A percentile compares a stretch with the other conserved stretches of the same genome.
phyloP scores from a whole-genome alignment of 2,329 filamentous ascomycete genomes.

The Penicillium nordicum region DNA sequence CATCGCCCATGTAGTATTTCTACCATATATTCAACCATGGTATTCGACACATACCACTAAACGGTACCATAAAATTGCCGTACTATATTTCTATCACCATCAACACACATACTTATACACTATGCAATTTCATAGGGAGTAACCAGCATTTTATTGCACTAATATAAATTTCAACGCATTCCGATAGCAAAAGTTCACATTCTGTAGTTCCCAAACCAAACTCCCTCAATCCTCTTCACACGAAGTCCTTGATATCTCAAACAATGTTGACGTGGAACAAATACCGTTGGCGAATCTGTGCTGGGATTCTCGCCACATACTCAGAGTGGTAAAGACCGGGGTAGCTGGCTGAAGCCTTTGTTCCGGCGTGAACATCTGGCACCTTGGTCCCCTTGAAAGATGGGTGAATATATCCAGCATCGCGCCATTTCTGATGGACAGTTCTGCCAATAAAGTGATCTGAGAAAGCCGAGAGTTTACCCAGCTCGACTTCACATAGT shows the following conservation, averaged over 20 bases:
- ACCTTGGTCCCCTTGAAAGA: conserved; percentile 6
- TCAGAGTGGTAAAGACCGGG: conserved; percentile 27
- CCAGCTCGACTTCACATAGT: conserved; percentile 19
- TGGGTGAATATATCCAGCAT: conserved; percentile 11
- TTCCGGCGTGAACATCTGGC: conserved; percentile 6
- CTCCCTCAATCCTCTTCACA: neutral
- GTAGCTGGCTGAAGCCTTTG: fast-evolving
- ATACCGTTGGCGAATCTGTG: conserved; percentile 41
- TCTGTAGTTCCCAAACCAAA: neutral
- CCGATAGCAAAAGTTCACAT: neutral
- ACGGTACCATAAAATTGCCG: too few relatives aligned
- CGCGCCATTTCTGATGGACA: conserved; percentile 1
- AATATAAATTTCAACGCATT: neutral
- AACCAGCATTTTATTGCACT: neutral
- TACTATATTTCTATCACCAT: too few relatives aligned
- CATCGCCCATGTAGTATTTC: too few relatives aligned
- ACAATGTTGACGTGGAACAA: conserved; percentile 33
- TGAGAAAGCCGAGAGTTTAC: neutral
- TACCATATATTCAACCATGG: too few relatives aligned
- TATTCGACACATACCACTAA: too few relatives aligned
- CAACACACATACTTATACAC: neutral
- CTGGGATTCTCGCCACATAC: conserved; percentile 42
- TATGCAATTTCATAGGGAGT: neutral
- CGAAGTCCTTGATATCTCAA: neutral
- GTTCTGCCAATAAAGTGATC: neutral